Conservation (phyloP, 1,139 yeast species). For the Geotrichum reessii region DNA sequence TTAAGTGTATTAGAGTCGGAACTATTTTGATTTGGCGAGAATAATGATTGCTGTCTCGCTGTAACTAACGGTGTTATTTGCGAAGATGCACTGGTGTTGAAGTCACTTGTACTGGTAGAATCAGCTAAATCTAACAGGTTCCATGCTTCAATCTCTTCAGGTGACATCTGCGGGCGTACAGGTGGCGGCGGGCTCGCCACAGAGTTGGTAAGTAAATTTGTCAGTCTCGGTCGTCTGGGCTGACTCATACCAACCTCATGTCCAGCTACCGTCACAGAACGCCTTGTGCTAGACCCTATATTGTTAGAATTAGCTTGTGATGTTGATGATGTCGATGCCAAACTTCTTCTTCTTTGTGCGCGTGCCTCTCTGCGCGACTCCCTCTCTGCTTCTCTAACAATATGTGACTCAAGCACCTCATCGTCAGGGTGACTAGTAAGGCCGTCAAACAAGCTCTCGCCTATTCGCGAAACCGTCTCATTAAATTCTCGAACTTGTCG, state of each 20-base stretch:
- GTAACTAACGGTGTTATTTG: not conserved
- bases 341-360: not conserved
- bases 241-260: not conserved
- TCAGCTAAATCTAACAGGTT: constrained; percentile 27
- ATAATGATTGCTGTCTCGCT: not conserved
- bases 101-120: constrained; percentile 2
- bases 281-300: not conserved
- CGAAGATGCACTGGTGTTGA: not conserved
- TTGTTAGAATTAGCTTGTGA: not conserved
- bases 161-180: constrained; percentile 21
- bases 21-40: not conserved
- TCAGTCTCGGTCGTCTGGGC: constrained; percentile 1
- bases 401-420: constrained; percentile 4
- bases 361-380: constrained; percentile 2
- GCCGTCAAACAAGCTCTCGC: constrained; percentile 1
- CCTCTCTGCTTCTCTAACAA: constrained; percentile 7
- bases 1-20: not conserved
- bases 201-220: constrained; percentile 8
- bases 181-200: constrained; percentile 15
- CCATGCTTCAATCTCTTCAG: constrained; percentile 34
- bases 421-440: constrained; percentile 3
- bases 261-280: not conserved
- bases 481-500: constrained; percentile 4
- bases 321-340: not conserved
- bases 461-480: not conserved